Percentiles rank a stretch among this genome's conserved stretches.
Evolutionary conservation across 306 rosid species (phyloP).

Genomic region (Chamaecrista fasciculata): DNA sequence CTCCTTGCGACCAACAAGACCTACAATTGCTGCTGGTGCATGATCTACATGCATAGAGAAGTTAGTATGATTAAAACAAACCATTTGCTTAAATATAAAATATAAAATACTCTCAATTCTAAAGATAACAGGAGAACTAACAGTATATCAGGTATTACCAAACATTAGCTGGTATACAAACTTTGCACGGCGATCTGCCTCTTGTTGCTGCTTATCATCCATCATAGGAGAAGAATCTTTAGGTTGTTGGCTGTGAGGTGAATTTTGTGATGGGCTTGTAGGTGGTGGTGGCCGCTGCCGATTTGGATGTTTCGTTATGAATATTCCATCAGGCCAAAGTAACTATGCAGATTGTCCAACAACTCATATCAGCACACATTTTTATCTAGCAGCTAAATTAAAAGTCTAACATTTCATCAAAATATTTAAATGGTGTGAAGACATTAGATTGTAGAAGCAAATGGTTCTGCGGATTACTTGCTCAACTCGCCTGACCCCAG

Average conservation of each 20-base stretch:
- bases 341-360: conserved; percentile 35
- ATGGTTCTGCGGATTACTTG: conserved; percentile 38
- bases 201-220: conserved; percentile 41
- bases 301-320: conserved; percentile 66
- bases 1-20: conserved; percentile 66
- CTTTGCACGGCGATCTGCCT: conserved; percentile 55
- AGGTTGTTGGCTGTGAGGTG: conserved; percentile 33
- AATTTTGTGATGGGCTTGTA: conserved; percentile 27
- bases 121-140: background rate
- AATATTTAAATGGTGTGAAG: background rate
- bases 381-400: background rate
- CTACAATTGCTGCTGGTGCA: conserved; percentile 59
- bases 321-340: conserved; percentile 73
- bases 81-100: background rate
- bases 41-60: conserved; percentile 37
- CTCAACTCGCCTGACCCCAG: conserved; percentile 55
- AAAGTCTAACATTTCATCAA: background rate
- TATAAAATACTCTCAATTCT: background rate
- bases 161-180: conserved; percentile 63
- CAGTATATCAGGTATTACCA: conserved; percentile 32
- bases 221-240: conserved; percentile 35
- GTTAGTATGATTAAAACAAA: background rate
- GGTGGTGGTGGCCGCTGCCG: conserved; percentile 40
- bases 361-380: conserved; percentile 16
- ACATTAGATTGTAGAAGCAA: background rate